phyloP scores from a whole-genome alignment of 2,329 filamentous ascomycete genomes.

The Cordyceps javanica region DNA sequence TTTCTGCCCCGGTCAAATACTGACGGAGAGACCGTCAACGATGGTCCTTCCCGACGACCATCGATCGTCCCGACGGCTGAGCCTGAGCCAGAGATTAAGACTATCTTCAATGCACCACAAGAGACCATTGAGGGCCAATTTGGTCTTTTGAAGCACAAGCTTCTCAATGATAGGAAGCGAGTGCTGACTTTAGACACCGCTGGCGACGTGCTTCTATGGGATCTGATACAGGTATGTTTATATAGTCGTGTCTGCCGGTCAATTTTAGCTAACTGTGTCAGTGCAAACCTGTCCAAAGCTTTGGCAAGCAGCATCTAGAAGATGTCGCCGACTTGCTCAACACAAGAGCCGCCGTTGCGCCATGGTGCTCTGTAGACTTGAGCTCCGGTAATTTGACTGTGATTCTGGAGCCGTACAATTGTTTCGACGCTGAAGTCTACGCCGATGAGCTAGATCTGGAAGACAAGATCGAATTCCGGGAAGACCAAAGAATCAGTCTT shows the following conservation, averaged over 20 bases:
- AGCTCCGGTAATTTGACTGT: slow-evolving; percentile 88
- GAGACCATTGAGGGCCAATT: slow-evolving; percentile 93
- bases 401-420: slow-evolving; percentile 87
- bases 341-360: slow-evolving; percentile 80
- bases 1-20: slow-evolving; percentile 56
- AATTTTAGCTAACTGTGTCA: slow-evolving; percentile 26
- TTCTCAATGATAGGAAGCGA: slow-evolving; percentile 84
- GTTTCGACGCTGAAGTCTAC: slow-evolving; percentile 96
- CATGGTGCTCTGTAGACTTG: slow-evolving; percentile 94
- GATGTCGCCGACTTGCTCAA: slow-evolving; percentile 85
- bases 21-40: slow-evolving; percentile 50
- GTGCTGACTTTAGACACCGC: slow-evolving; percentile 91
- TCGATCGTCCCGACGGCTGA: slow-evolving; percentile 26
- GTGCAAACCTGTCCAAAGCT: slow-evolving; percentile 85
- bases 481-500: slow-evolving; percentile 94
- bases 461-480: slow-evolving; percentile 72
- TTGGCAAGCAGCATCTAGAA: slow-evolving; percentile 88
- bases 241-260: slow-evolving; percentile 11
- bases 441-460: slow-evolving; percentile 78
- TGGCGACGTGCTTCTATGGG: slow-evolving; percentile 92
- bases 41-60: slow-evolving; percentile 35
- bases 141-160: slow-evolving; percentile 85
- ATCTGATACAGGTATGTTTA: slow-evolving; percentile 68
- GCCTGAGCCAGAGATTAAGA: slow-evolving; percentile 38
- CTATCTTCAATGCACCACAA: slow-evolving; percentile 61